Conservation (phyloP, 208 protist species). For the Crithidia thermophila region DNA sequence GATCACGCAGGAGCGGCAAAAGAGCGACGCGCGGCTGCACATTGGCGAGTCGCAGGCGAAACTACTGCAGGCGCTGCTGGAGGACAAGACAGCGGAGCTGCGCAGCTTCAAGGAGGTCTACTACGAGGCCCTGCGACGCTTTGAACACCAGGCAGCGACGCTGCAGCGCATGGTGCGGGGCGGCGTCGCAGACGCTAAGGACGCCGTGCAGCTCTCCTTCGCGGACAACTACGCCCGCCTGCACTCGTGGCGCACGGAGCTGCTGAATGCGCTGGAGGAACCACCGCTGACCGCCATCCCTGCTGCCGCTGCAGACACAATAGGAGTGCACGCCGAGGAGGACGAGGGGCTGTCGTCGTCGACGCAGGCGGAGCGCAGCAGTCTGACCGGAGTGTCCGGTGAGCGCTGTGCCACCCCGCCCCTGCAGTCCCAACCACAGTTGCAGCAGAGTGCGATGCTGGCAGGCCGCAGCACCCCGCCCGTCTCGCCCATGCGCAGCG, state of each 20-base stretch:
- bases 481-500: conserved; percentile 12
- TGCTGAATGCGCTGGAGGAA: conserved; percentile 36
- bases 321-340: neutral
- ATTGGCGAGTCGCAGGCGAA: conserved; percentile 79
- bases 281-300: conserved; percentile 9
- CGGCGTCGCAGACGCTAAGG: conserved; percentile 46
- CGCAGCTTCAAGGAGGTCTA: conserved; percentile 70
- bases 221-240: conserved; percentile 42
- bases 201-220: conserved; percentile 36
- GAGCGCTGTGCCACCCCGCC: conserved; percentile 1
- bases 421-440: neutral
- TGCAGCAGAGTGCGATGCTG: neutral
- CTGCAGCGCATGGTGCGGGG: conserved; percentile 68
- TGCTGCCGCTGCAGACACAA: too few relatives aligned
- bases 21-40: conserved; percentile 71
- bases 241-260: conserved; percentile 47
- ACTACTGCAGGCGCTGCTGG: conserved; percentile 61
- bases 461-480: neutral
- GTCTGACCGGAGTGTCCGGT: too few relatives aligned
- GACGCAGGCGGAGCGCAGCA: neutral
- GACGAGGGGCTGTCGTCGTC: neutral
- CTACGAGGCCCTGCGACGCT: conserved; percentile 72
- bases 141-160: conserved; percentile 60
- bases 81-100: conserved; percentile 79
- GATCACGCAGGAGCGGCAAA: conserved; percentile 70